Base-by-base conservation (phyloP, 2,329 filamentous ascomycete genomes). In the Nigrospora osmanthi region DNA sequence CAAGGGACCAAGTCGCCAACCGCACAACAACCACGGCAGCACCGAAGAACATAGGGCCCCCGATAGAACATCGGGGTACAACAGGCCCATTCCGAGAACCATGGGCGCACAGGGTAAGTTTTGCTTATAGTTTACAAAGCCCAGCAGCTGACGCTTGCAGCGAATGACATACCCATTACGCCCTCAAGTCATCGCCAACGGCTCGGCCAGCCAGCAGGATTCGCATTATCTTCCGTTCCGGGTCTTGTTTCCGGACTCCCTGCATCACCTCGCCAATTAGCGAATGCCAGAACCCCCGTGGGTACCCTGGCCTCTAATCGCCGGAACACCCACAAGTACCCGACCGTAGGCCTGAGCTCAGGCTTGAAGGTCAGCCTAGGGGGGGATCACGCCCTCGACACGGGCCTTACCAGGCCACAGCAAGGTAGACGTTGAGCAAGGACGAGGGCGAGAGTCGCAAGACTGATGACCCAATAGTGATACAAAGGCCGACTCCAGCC, bases 131-230 rank as follows among this genome's bases (percentile, higher is more conserved):
- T 19, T 3, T 44, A 35, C 34, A 44, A 6, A 17, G 11, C 32
- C 31, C 12, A 6, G 11, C 28, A 17, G 15, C 11, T 1, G 19
- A 6, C 2, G 28, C 11, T 23, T 52, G 54, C 15, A 47, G 14
- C 23, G 65, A 61, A 47, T 6, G 57, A 59, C 19, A 33, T 61
- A 13, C 58, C 61, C n/a, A 34, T 60, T 30, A 65, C 63, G 1
- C 62, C 63, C 15, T 60, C 62, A 11, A 59, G 55, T 23, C 56
- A 64, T 51, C 54, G 58, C n/a, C 55, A 58, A 49, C 55, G 59
- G n/a, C 23, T 62, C 15, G 55, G 50, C 14, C 54, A 56, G 23
- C 39, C 49, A 16, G 42, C 42, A 17, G 46, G 52, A 13, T 47
- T 59, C 19, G 58, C 58, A 13, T 38, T 65, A 28, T 56, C 61